Conservation (phyloP, 345 rosid genomes). For the Lepidium didymum region DNA sequence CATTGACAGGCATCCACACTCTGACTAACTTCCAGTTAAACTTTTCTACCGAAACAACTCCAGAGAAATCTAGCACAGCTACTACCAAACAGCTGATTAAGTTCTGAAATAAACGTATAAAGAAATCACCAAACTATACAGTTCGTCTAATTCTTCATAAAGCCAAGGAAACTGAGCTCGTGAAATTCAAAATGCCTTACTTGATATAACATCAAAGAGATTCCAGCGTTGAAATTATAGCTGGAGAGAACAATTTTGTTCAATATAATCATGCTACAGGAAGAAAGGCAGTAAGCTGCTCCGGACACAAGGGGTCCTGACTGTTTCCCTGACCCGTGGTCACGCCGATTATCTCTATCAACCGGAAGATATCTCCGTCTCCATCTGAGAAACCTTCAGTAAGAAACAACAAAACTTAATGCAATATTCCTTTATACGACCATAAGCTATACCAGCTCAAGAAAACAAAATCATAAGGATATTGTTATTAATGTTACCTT, state of each 20-base stretch:
- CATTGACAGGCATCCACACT: constrained; percentile 89
- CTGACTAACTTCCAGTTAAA: constrained; percentile 75
- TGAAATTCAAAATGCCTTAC: constrained; percentile 28
- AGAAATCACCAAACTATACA: constrained; percentile 12
- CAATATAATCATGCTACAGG: constrained; percentile 85
- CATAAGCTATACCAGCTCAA: background rate
- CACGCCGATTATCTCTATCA: constrained; percentile 39
- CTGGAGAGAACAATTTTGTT: constrained; percentile 77
- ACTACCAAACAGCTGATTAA: constrained; percentile 64
- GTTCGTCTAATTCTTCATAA: background rate
- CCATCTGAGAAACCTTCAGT: constrained; percentile 52
- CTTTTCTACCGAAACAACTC: constrained; percentile 64
- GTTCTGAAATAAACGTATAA: constrained; percentile 49
- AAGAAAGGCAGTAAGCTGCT: constrained; percentile 82
- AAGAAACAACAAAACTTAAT: background rate
- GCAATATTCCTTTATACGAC: background rate
- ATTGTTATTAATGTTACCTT: constrained; percentile 32
- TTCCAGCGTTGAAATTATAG: constrained; percentile 70
- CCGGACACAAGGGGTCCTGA: constrained; percentile 79
- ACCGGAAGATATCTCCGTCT: constrained; percentile 30
- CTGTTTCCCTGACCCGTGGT: constrained; percentile 36
- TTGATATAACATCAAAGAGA: constrained; percentile 87
- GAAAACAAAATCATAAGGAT: background rate
- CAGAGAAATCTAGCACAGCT: constrained; percentile 38
- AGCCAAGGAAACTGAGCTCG: background rate